Percentiles rank a stretch among this genome's conserved stretches.
These are phyloP conservation scores for Candida pini DNA, from an alignment of 805 yeast genomes.

Conservation along the genomic window DNA sequence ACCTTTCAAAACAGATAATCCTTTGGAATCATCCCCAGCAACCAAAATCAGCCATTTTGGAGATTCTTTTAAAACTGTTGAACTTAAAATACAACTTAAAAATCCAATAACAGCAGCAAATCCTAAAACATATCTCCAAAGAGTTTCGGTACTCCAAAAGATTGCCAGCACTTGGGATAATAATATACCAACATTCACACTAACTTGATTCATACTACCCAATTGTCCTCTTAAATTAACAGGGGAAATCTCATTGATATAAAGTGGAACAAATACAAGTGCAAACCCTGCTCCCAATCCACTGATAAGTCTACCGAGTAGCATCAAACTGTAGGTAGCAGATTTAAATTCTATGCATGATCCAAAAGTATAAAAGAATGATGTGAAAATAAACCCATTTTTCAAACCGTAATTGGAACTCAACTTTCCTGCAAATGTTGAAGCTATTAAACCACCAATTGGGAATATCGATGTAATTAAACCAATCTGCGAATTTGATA, in stretches of 20 bases:
- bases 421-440: constrained; percentile 58
- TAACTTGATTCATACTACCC: constrained; percentile 87
- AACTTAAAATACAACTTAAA: constrained; percentile 37
- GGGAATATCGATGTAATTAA: constrained; percentile 73
- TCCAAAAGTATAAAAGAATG: constrained; percentile 51
- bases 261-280: constrained; percentile 79
- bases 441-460: constrained; percentile 78
- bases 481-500: constrained; percentile 51
- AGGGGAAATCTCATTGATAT: constrained; percentile 78
- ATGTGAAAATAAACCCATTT: constrained; percentile 44
- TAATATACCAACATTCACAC: constrained; percentile 80
- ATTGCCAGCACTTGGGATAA: constrained; percentile 73
- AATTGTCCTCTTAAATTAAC: constrained; percentile 60
- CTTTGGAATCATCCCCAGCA: constrained; percentile 34
- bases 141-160: constrained; percentile 51
- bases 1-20: constrained; percentile 29
- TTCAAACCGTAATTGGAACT: constrained; percentile 67
- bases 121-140: constrained; percentile 73
- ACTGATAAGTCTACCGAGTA: constrained; percentile 66
- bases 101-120: constrained; percentile 53
- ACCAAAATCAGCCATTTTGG: constrained; percentile 70
- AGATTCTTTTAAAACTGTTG: constrained; percentile 56
- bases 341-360: constrained; percentile 54
- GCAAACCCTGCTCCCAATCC: constrained; percentile 89
- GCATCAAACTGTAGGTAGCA: constrained; percentile 35